Percentiles rank a stretch among this genome's conserved stretches.
These are phyloP conservation scores for Lasiodiplodia theobromae DNA, from an alignment of 2,329 filamentous ascomycete genomes.

Conservation along the genomic window DNA sequence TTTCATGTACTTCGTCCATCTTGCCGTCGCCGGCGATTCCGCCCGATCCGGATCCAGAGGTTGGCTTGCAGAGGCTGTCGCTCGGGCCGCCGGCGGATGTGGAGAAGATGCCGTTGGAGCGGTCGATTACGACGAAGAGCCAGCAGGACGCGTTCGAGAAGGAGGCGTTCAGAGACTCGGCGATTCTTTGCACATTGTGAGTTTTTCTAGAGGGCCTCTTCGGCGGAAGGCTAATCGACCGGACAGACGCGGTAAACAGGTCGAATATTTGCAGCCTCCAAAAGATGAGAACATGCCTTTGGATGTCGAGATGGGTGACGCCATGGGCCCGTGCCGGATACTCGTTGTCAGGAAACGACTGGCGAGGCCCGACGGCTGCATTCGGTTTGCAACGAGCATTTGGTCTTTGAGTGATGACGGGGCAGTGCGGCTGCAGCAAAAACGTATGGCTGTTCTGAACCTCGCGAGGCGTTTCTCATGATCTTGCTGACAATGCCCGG, in stretches of 20 bases:
- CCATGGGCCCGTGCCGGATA: conserved; percentile 49
- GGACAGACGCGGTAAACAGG: conserved; percentile 45
- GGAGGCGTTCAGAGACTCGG: conserved; percentile 52
- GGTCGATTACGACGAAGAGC: conserved; percentile 39
- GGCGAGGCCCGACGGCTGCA: conserved; percentile 43
- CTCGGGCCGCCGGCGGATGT: conserved; percentile 2
- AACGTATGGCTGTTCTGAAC: conserved; percentile 34
- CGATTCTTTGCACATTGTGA: conserved; percentile 54
- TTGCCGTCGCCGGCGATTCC: conserved; percentile 36
- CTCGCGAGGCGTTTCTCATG: not conserved
- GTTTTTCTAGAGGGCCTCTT: conserved; percentile 27
- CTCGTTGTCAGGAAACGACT: conserved; percentile 54
- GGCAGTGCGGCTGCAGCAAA: conserved; percentile 51
- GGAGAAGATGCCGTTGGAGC: conserved; percentile 19
- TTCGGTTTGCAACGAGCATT: conserved; percentile 52
- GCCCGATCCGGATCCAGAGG: conserved; percentile 28
- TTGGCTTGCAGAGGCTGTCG: not conserved
- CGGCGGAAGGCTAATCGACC: not conserved
- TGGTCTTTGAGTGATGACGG: conserved; percentile 55
- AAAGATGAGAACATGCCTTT: conserved; percentile 43
- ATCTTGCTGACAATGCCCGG: not conserved
- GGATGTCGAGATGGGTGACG: conserved; percentile 51
- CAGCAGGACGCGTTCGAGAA: conserved; percentile 49
- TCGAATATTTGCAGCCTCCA: conserved; percentile 52
- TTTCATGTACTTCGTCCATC: conserved; percentile 6